phyloP scores from a whole-genome alignment of 75 land plant species.

The Isoetes taiwanensis region DNA sequence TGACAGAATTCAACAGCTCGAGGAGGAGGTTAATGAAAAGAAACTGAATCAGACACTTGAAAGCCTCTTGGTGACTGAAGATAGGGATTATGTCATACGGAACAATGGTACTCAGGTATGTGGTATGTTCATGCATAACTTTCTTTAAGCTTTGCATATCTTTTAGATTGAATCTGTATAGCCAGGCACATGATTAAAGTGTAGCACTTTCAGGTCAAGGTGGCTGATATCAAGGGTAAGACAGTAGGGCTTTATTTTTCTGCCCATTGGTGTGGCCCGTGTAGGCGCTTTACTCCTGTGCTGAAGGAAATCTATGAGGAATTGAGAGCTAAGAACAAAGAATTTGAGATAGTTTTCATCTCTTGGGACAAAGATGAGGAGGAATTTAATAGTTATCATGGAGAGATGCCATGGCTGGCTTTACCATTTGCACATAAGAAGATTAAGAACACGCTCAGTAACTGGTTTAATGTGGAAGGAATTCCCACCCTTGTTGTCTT shows the following conservation, averaged over 20 bases:
- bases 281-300: slow-evolving; percentile 33
- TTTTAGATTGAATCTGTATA: too few species aligned
- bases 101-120: slow-evolving; percentile 16
- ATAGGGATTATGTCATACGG: slow-evolving; percentile 18
- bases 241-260: slow-evolving; percentile 48
- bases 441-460: slow-evolving; percentile 21
- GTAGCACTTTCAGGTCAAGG: slow-evolving; percentile 45
- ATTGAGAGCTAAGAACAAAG: slow-evolving; percentile 15
- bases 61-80: slow-evolving; percentile 11
- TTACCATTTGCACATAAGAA: slow-evolving; percentile 41
- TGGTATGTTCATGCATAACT: too few species aligned
- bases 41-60: slow-evolving; percentile 12
- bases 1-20: slow-evolving; percentile 11
- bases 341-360: slow-evolving; percentile 45
- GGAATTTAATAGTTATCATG: slow-evolving; percentile 27
- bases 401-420: slow-evolving; percentile 56
- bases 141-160: too few species aligned
- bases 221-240: slow-evolving; percentile 41
- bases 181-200: too few species aligned
- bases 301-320: slow-evolving; percentile 26
- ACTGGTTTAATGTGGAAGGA: slow-evolving; percentile 34
- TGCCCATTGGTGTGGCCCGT: slow-evolving; percentile 55
- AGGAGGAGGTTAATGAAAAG: slow-evolving; percentile 25
- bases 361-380: slow-evolving; percentile 40
- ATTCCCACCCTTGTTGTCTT: slow-evolving; percentile 40